Percentiles rank a stretch among this genome's conserved stretches.
phyloP scores from a whole-genome alignment of 1,284 basidiomycete species.

The Veloboletus limbatus region DNA sequence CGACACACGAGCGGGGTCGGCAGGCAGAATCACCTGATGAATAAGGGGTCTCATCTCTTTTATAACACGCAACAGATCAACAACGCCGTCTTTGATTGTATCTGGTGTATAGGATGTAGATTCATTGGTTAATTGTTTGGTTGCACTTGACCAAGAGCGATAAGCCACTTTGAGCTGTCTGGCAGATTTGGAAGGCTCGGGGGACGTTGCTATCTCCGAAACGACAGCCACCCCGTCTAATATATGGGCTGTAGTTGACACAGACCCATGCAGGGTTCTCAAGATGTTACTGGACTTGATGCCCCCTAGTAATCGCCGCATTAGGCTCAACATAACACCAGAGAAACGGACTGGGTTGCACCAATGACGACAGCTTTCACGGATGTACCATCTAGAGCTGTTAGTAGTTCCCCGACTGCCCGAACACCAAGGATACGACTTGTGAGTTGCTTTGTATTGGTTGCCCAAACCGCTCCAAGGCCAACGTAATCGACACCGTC shows the following conservation, averaged over 20 bases:
- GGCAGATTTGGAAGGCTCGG: constrained; percentile 60
- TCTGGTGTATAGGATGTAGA: constrained; percentile 24
- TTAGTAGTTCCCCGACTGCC: constrained; percentile 65
- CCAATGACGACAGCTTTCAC: constrained; percentile 83
- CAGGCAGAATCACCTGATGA: constrained; percentile 70
- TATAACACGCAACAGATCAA: constrained; percentile 49
- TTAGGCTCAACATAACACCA: not conserved
- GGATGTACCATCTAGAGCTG: constrained; percentile 56
- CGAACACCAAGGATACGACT: constrained; percentile 59
- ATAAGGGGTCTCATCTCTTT: constrained; percentile 63
- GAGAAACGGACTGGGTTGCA: constrained; percentile 34
- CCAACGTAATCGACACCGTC: constrained; percentile 83
- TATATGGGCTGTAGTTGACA: constrained; percentile 52
- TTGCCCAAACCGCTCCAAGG: constrained; percentile 78
- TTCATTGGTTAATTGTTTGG: constrained; percentile 27
- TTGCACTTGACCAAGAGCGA: constrained; percentile 36
- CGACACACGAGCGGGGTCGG: not conserved
- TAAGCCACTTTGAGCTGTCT: constrained; percentile 45
- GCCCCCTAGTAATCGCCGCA: constrained; percentile 56
- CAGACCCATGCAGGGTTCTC: constrained; percentile 67
- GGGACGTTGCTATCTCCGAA: constrained; percentile 80
- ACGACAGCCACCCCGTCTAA: constrained; percentile 89
- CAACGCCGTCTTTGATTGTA: constrained; percentile 38
- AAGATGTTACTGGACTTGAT: constrained; percentile 77
- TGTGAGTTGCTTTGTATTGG: constrained; percentile 69